Base-by-base conservation (phyloP, 805 yeast genomes). In the Kodamaea fukazawae region DNA sequence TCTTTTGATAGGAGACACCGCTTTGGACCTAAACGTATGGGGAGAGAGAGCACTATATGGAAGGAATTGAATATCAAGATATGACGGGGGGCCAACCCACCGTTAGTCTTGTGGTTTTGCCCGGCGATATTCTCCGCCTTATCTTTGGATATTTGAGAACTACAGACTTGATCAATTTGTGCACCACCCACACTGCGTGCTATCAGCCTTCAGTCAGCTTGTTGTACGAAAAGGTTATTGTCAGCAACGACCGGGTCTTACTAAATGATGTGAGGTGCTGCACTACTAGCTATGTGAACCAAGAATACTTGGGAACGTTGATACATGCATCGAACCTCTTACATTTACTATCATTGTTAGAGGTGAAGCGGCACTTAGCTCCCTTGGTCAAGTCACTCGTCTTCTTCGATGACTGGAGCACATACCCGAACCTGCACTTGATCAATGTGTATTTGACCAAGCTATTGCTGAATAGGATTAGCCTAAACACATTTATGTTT, bases 141-240 rank as follows among this genome's bases (percentile, higher is more conserved):
- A 53, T 60, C 7, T 61, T 57, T 31, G 42, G 48, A 11, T 42
- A 38, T 26, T 46, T 60, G 4, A 35, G 41, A 16, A 51, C 58
- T 5, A 23, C 38, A 7, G 61, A 59, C 35, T 44, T 62, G 18
- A 44, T 57, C 15, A 51, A 41, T 16, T 31, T 58, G 6, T 53
- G 60, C 23, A 23, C 50, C 4, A 37, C 53, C 4, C 49, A 58
- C 31, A 45, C 49, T 25, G 37, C 43, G 33, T 48, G 58, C n/a
- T 60, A 57, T 37, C 41, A 55, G 12, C 63, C 61, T 2, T 63
- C 65, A 1, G 51, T 50, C 1, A 41, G 41, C 17, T 46, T 53
- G 20, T 34, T 62, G 9, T 60, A 61, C 43, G 41, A 44, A 11
- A 50, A 46, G 22, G 47, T 61, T 8, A 44, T 55, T 2, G 43